A percentile compares a stretch with the other conserved stretches of the same genome.
phyloP scores from a whole-genome alignment of 116 monocot species.

The Dioscorea cayenensis region DNA sequence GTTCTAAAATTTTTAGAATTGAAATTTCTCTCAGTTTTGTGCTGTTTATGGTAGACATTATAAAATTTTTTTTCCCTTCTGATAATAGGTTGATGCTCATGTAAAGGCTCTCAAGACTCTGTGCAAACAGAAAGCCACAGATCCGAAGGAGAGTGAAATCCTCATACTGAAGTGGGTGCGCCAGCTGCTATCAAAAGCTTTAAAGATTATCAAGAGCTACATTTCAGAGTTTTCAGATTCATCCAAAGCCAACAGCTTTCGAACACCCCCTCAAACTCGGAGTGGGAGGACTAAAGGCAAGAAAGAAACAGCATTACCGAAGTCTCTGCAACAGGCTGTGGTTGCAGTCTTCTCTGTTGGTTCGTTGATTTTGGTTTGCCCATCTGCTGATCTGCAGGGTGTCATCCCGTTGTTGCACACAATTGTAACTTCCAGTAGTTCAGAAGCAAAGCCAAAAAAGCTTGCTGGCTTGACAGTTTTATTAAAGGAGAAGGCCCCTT shows the following conservation, averaged over 20 bases:
- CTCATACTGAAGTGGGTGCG: conserved; percentile 76
- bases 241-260: conserved; percentile 21
- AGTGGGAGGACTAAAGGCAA: conserved; percentile 35
- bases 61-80: neutral
- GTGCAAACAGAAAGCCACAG: conserved; percentile 77
- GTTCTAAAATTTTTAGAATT: neutral
- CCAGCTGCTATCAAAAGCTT: conserved; percentile 51
- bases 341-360: conserved; percentile 82
- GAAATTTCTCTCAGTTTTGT: neutral
- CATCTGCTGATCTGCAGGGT: conserved; percentile 53
- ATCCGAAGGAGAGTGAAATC: conserved; percentile 44
- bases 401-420: conserved; percentile 68
- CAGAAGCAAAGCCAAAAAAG: conserved; percentile 43
- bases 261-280: conserved; percentile 39
- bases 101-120: conserved; percentile 82
- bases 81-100: conserved; percentile 89
- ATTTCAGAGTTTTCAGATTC: conserved; percentile 42
- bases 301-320: conserved; percentile 15
- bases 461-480: conserved; percentile 38
- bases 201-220: conserved; percentile 48
- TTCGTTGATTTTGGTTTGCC: conserved; percentile 67
- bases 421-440: conserved; percentile 61
- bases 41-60: too few relatives aligned
- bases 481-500: conserved; percentile 50
- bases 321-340: conserved; percentile 41